Conservation (phyloP, 257 asterid species). For the Thymus quinquecostatus region DNA sequence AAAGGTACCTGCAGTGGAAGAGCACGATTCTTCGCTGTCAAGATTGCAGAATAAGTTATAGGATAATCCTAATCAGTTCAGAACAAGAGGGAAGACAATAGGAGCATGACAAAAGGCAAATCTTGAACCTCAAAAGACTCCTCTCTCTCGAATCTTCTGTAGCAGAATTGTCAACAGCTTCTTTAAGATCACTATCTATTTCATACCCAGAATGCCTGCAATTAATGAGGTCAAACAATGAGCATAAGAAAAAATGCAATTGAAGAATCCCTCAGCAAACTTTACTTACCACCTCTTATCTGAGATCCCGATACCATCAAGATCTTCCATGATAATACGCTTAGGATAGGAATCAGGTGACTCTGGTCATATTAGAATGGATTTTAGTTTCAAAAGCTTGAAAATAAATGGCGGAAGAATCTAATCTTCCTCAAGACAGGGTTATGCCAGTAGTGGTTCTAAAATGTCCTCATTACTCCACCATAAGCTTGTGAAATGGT, state of each 20-base stretch:
- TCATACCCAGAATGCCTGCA: slow-evolving; percentile 51
- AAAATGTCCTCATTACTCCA: neutral
- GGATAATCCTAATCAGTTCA: slow-evolving; percentile 31
- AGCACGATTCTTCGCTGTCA: slow-evolving; percentile 79
- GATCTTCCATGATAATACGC: slow-evolving; percentile 36
- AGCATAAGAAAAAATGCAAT: slow-evolving; percentile 11
- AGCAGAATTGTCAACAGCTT: slow-evolving; percentile 40
- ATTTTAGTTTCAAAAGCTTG: neutral
- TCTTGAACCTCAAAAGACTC: slow-evolving; percentile 60
- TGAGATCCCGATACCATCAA: slow-evolving; percentile 37
- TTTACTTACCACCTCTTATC: slow-evolving; percentile 56
- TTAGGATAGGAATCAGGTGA: slow-evolving; percentile 38
- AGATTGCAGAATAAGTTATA: slow-evolving; percentile 29
- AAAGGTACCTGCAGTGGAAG: slow-evolving; percentile 65
- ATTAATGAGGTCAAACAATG: slow-evolving; percentile 22
- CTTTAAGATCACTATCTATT: slow-evolving; percentile 36
- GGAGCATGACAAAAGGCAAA: slow-evolving; percentile 28
- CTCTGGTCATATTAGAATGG: slow-evolving; percentile 39
- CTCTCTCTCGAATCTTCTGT: slow-evolving; percentile 50
- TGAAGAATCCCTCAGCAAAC: slow-evolving; percentile 11
- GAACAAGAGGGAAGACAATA: slow-evolving; percentile 19
- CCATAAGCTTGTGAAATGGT: slow-evolving; percentile 17
- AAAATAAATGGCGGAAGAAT: slow-evolving; percentile 22
- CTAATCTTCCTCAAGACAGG: slow-evolving; percentile 26
- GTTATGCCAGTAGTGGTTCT: neutral